A percentile compares a stretch with the other conserved stretches of the same genome.
These are phyloP conservation scores for Aspergillus incahuasiensis DNA, from an alignment of 495 filamentous ascomycete genomes.

Conservation along the genomic window DNA sequence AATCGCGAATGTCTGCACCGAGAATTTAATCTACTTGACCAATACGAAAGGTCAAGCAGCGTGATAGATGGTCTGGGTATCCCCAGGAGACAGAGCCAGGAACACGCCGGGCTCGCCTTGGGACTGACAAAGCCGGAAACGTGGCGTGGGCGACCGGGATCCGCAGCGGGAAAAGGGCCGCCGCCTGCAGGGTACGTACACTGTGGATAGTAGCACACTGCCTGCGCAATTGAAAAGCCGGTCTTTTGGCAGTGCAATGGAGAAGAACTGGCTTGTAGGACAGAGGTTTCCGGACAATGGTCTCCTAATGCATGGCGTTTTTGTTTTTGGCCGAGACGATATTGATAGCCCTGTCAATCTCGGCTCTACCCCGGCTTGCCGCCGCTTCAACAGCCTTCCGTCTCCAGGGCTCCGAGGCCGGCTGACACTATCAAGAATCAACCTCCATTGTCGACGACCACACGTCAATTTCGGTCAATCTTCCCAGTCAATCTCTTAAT, in stretches of 20 bases:
- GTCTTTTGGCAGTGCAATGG: neutral
- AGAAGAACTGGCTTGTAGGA: neutral
- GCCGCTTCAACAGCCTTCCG: conserved; percentile 2
- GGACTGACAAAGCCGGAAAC: conserved; percentile 14
- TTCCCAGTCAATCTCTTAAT: too few relatives aligned
- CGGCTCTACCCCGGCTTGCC: neutral
- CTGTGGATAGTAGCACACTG: neutral
- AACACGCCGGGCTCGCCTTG: neutral
- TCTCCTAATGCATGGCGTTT: neutral
- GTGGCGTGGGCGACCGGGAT: conserved; percentile 21
- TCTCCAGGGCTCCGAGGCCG: neutral
- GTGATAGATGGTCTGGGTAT: neutral
- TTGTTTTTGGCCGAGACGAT: neutral
- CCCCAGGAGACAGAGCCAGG: neutral
- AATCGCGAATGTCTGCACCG: conserved; percentile 9
- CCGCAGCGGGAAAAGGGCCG: conserved; percentile 17
- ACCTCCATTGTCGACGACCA: too few relatives aligned
- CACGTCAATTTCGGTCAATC: too few relatives aligned
- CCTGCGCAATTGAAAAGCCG: conserved; percentile 1
- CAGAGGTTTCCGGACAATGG: neutral
- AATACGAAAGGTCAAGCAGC: neutral
- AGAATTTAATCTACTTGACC: neutral
- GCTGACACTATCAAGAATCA: too few relatives aligned
- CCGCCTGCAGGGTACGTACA: neutral
- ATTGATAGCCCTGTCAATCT: neutral